Percentiles rank a stretch among this genome's conserved stretches.
These are phyloP conservation scores for Ilex asprella DNA, from an alignment of 257 asterid genomes.

Conservation along the genomic window DNA sequence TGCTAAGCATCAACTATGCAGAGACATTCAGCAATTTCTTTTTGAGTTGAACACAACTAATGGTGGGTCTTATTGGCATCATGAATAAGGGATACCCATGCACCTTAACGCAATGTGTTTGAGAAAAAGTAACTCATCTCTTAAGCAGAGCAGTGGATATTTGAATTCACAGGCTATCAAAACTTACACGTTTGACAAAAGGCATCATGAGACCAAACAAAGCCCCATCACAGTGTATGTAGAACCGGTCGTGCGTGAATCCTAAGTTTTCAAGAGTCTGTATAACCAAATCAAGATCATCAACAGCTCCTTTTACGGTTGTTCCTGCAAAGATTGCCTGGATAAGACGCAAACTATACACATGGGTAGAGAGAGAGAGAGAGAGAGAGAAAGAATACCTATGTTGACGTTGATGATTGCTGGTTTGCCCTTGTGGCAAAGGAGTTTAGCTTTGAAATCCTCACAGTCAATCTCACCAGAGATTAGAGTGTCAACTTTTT, in stretches of 20 bases:
- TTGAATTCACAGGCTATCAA: too few relatives aligned
- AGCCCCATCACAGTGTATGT: slow-evolving; percentile 38
- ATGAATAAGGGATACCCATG: too few relatives aligned
- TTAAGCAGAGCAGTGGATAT: too few relatives aligned
- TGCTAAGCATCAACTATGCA: too few relatives aligned
- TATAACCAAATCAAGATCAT: slow-evolving; percentile 28
- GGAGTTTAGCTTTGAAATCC: slow-evolving; percentile 14
- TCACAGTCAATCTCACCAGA: slow-evolving; percentile 17
- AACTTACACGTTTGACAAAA: slow-evolving; percentile 14
- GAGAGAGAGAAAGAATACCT: slow-evolving; percentile 2
- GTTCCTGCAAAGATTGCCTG: slow-evolving; percentile 15
- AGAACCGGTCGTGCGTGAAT: slow-evolving; percentile 16
- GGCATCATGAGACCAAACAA: slow-evolving; percentile 22
- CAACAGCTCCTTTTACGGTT: slow-evolving; percentile 36
- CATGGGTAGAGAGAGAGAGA: too few relatives aligned
- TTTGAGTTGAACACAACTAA: too few relatives aligned
- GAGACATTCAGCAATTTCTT: too few relatives aligned
- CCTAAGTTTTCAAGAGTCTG: slow-evolving; percentile 23
- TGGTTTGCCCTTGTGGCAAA: slow-evolving; percentile 15
- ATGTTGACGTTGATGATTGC: slow-evolving; percentile 19
- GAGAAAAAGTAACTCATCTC: too few relatives aligned
- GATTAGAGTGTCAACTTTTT: slow-evolving; percentile 1
- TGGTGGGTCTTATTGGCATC: too few relatives aligned
- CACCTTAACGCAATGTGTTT: too few relatives aligned
- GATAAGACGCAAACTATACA: too few relatives aligned